Evolutionary conservation across 257 asterid genomes (phyloP).

Genomic region (Voacanga thouarsii): DNA sequence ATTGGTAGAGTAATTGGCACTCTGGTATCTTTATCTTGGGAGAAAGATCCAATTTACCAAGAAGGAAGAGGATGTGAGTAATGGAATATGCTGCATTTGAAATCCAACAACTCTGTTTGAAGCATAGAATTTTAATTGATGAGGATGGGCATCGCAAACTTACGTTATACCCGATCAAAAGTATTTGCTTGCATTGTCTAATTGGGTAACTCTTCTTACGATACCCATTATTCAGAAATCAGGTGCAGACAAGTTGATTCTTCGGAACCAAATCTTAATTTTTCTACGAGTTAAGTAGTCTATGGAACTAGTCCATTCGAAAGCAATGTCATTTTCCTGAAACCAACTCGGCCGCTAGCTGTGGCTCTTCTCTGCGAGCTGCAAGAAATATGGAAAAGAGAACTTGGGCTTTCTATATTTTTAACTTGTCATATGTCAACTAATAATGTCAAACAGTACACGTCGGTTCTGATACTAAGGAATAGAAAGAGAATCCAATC

Average conservation of each 20-base stretch:
- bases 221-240: neutral
- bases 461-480: neutral
- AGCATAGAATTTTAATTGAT: neutral
- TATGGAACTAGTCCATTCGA: too few relatives aligned
- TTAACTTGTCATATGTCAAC: slow-evolving; percentile 8
- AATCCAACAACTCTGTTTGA: neutral
- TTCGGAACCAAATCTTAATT: too few relatives aligned
- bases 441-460: slow-evolving; percentile 11
- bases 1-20: neutral
- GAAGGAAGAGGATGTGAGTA: too few relatives aligned
- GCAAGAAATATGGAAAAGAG: neutral
- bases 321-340: neutral
- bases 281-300: too few relatives aligned
- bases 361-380: neutral
- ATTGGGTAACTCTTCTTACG: neutral
- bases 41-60: neutral
- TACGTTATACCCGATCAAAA: neutral
- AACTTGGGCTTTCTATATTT: neutral
- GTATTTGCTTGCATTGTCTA: neutral
- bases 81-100: too few relatives aligned
- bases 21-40: neutral
- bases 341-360: neutral
- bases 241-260: neutral
- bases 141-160: neutral
- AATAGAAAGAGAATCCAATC: slow-evolving; percentile 9